These are phyloP conservation scores for Coemansia sp. DNA, from an alignment of 192 early-diverging fungal species.

Conservation along the genomic window DNA sequence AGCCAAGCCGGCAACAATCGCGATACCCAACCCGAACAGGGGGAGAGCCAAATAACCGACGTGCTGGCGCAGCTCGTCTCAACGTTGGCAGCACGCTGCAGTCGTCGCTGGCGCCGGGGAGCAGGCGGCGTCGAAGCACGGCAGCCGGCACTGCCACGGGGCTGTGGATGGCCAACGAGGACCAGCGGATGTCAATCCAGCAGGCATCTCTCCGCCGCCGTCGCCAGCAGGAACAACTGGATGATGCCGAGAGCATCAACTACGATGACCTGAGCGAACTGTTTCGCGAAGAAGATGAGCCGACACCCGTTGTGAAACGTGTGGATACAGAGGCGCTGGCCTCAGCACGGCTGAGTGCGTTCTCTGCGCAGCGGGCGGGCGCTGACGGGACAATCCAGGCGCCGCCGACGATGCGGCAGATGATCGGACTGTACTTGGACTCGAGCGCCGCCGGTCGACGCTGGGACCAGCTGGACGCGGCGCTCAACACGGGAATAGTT, in stretches of 20 bases:
- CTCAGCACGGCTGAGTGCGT: constrained; percentile 27
- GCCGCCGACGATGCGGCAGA: constrained; percentile 50
- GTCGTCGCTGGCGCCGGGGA: constrained; percentile 17
- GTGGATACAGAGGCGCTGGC: constrained; percentile 23
- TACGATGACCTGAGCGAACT: constrained; percentile 43
- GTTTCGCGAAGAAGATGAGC: constrained; percentile 26
- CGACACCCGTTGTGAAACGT: constrained; percentile 18
- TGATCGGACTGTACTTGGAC: constrained; percentile 55
- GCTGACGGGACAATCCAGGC: constrained; percentile 33
- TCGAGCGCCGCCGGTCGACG: constrained; percentile 51
- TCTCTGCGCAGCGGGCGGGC: constrained; percentile 38
- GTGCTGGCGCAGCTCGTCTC: constrained; percentile 15
- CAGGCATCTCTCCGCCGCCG: constrained; percentile 1
- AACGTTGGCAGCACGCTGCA: constrained; percentile 46
- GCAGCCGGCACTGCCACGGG: constrained; percentile 11
- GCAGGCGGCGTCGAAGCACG: constrained; percentile 36
- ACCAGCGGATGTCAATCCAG: constrained; percentile 10
- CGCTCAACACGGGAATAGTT: constrained; percentile 53
- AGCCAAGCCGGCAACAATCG: background rate
- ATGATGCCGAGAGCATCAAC: constrained; percentile 36
- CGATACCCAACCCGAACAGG: too few species aligned
- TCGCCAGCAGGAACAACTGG: background rate
- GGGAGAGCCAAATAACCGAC: background rate
- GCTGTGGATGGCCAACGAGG: constrained; percentile 1
- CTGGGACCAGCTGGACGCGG: constrained; percentile 64